Percentiles rank a stretch among this genome's conserved stretches.
These are phyloP conservation scores for Oemleria cerasiformis DNA, from an alignment of 306 rosid genomes.

Conservation along the genomic window DNA sequence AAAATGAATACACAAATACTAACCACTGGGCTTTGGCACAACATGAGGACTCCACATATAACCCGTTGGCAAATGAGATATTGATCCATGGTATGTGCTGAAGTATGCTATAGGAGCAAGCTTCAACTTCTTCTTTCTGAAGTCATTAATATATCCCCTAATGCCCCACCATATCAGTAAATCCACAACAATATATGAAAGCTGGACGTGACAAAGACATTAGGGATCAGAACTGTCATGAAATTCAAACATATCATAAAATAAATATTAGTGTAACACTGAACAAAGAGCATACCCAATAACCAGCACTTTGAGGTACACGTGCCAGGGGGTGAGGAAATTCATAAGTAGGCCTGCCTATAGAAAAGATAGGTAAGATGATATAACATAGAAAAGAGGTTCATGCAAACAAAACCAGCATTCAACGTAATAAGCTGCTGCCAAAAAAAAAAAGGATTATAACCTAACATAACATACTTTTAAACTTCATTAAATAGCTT, in stretches of 20 bases:
- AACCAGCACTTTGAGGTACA: conserved; percentile 87
- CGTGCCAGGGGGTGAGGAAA: conserved; percentile 97
- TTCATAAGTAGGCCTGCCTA: conserved; percentile 84
- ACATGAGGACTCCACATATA: conserved; percentile 97
- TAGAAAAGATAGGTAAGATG: conserved; percentile 35
- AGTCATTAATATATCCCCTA: conserved; percentile 78
- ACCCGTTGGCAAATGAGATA: conserved; percentile 94
- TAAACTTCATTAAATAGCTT: background rate
- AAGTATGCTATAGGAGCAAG: conserved; percentile 95
- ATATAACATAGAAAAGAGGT: conserved; percentile 11
- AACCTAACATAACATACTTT: background rate
- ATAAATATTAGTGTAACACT: conserved; percentile 13
- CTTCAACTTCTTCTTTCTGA: conserved; percentile 80
- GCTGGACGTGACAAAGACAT: conserved; percentile 53
- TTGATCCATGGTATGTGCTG: conserved; percentile 87
- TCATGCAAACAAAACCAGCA: conserved; percentile 12
- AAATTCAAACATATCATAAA: conserved; percentile 27
- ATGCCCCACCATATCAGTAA: conserved; percentile 95
- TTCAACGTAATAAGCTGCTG: conserved; percentile 6
- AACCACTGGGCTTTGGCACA: conserved; percentile 95
- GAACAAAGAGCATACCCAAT: conserved; percentile 67
- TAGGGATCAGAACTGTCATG: conserved; percentile 19
- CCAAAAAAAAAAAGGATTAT: background rate
- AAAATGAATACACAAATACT: conserved; percentile 11
- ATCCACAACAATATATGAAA: conserved; percentile 87